Conservation (phyloP, 2,329 filamentous ascomycete species). For the Gliomastix tumulicola region DNA sequence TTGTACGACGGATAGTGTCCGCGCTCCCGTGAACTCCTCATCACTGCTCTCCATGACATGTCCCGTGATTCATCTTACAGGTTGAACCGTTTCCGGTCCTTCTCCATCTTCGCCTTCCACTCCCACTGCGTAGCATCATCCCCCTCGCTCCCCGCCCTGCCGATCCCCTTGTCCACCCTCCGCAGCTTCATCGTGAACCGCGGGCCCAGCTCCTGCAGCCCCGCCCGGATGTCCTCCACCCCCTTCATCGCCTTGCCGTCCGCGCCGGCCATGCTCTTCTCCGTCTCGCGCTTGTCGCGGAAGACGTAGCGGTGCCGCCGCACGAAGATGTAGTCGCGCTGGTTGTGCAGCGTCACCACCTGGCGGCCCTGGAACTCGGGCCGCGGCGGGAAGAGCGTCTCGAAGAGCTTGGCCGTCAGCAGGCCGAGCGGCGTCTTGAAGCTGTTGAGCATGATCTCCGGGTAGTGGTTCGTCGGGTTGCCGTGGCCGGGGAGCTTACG, state of each 20-base stretch:
- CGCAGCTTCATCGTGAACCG: conserved; percentile 72
- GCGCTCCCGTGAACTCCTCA: too few relatives aligned
- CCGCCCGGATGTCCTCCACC: conserved; percentile 77
- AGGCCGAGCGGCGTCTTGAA: conserved; percentile 91
- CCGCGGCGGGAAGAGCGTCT: conserved; percentile 52
- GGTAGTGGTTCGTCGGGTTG: conserved; percentile 82
- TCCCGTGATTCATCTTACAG: too few relatives aligned
- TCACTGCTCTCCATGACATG: too few relatives aligned
- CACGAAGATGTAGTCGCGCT: conserved; percentile 94
- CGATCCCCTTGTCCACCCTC: conserved; percentile 84
- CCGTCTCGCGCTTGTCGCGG: conserved; percentile 76
- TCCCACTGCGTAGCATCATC: conserved; percentile 82
- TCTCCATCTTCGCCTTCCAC: conserved; percentile 95
- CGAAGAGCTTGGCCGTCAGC: conserved; percentile 77
- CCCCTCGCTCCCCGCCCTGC: conserved; percentile 59
- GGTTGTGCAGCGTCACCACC: conserved; percentile 88
- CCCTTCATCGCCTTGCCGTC: conserved; percentile 82
- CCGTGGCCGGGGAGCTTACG: conserved; percentile 83
- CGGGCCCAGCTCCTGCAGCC: conserved; percentile 84
- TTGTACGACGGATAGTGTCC: too few relatives aligned
- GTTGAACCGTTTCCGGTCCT: conserved; percentile 88
- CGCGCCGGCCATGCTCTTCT: conserved; percentile 76
- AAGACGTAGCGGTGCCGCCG: conserved; percentile 88
- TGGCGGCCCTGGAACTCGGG: conserved; percentile 83
- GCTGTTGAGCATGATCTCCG: conserved; percentile 86